Conservation (phyloP, 805 yeast genomes). For the Metschnikowia reukaufii region DNA sequence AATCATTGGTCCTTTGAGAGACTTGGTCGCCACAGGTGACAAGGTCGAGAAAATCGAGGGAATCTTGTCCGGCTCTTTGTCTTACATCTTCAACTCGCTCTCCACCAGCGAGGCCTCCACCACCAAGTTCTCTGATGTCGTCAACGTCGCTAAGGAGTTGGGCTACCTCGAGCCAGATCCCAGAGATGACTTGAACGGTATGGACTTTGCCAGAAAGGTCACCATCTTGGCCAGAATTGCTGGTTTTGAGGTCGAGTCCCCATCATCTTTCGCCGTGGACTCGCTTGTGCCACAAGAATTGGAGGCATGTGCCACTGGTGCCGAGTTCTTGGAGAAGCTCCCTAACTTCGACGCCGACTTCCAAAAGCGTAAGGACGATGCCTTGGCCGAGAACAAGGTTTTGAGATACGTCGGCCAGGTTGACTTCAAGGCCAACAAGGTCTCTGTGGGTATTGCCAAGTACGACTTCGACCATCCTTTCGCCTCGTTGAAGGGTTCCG, state of each 20-base stretch:
- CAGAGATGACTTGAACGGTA: slow-evolving; percentile 96
- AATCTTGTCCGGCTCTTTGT: slow-evolving; percentile 91
- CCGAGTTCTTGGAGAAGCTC: slow-evolving; percentile 75
- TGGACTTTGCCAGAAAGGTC: slow-evolving; percentile 98
- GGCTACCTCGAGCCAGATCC: slow-evolving; percentile 99
- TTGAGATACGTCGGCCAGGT: slow-evolving; percentile 92
- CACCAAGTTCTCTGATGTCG: slow-evolving; percentile 85
- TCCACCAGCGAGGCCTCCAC: slow-evolving; percentile 62
- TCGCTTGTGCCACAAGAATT: slow-evolving; percentile 87
- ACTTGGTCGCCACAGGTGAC: slow-evolving; percentile 90
- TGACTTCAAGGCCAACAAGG: slow-evolving; percentile 67
- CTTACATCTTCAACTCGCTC: slow-evolving; percentile 92
- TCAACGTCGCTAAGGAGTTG: slow-evolving; percentile 78
- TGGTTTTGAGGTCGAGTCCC: slow-evolving; percentile 81
- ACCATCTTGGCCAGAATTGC: slow-evolving; percentile 93
- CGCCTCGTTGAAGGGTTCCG: slow-evolving; percentile 93
- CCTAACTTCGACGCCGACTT: slow-evolving; percentile 83
- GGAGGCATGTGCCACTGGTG: slow-evolving; percentile 69
- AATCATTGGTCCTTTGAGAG: slow-evolving; percentile 82
- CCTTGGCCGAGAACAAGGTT: slow-evolving; percentile 81
- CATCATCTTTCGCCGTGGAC: slow-evolving; percentile 91
- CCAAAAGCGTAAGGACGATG: slow-evolving; percentile 74
- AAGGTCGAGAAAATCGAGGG: slow-evolving; percentile 91
- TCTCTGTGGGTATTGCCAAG: slow-evolving; percentile 84
- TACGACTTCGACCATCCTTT: slow-evolving; percentile 91